Base-by-base conservation (phyloP, 2,329 filamentous ascomycete genomes). In the Dryadomyces quercivorus region DNA sequence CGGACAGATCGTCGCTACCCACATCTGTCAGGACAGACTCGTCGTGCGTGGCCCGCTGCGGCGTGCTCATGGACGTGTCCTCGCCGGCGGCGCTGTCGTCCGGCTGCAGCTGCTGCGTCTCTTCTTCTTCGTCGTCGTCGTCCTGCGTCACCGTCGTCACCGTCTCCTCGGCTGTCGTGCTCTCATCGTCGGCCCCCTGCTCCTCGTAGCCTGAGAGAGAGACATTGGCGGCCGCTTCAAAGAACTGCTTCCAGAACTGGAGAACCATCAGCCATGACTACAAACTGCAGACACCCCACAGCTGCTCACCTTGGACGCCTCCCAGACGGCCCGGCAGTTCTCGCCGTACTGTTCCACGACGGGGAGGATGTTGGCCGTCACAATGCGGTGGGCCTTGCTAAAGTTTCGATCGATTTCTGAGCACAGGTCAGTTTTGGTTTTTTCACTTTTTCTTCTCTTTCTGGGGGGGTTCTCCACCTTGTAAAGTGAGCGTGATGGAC, bases 231-330 rank as follows among this genome's bases (percentile, higher is more conserved):
- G 91, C 95, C 40, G 93, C 90, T 72, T 98, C 93, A 70, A 98
- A 98, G 75, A 98, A 98, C 74, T 97, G 91, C 71, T 98, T 98
- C 93, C 93, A 98, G 71, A 98, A 98, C 87, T 94, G 64, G n/a
- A 21, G 18, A 20, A 1, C 26, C 1, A 38, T 51, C 22, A 51
- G 49, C 16, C 2, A 5, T 16, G 12, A 5, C 26, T 9, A 12
- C 13, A n/a, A n/a, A n/a, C n/a, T n/a, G n/a, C 20, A 2, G 15
- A 20, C 38, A 18, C n/a, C 4, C 46, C 8, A 8, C 26, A 31
- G 13, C 31, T 4, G 40, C 46, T 43, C 55, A 92, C 89, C 81
- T 95, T 95, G 54, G 92, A 95, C 21, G 91, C 90, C 63, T 97
- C 91, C 93, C 93, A 98, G 2, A 98, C 92, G 50, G 90, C 83